These are phyloP conservation scores for Triadica sebifera DNA, from an alignment of 345 rosid genomes.

Conservation along the genomic window DNA sequence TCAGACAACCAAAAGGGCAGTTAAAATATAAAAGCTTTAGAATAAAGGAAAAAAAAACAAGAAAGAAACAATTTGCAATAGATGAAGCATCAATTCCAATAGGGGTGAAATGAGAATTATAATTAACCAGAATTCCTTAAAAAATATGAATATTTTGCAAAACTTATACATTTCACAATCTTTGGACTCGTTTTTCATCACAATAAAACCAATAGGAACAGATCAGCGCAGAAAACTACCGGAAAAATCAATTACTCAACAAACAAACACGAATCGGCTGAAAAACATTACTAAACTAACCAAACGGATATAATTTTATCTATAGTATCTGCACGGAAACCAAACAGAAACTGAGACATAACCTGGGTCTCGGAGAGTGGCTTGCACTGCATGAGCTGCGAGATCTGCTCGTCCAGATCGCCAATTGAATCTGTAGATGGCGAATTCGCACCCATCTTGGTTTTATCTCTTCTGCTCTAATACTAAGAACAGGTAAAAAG, in stretches of 20 bases:
- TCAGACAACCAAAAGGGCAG: not conserved
- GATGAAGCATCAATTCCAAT: not conserved
- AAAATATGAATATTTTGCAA: not conserved
- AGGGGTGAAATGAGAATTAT: not conserved
- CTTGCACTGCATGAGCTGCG: constrained; percentile 63
- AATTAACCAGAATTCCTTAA: not conserved
- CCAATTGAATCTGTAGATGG: constrained; percentile 51
- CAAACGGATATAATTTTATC: not conserved
- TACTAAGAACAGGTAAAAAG: constrained; percentile 11
- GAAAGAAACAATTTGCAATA: not conserved
- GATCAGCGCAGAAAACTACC: not conserved
- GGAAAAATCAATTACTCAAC: not conserved
- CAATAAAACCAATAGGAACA: not conserved
- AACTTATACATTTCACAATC: not conserved
- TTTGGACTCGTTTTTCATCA: not conserved
- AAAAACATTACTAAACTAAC: not conserved
- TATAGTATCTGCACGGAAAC: not conserved
- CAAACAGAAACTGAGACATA: not conserved
- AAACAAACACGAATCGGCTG: not conserved
- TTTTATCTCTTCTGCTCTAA: constrained; percentile 18
- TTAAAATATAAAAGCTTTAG: not conserved
- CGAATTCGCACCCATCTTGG: constrained; percentile 66
- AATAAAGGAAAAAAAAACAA: not conserved
- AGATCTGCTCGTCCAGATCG: constrained; percentile 62
- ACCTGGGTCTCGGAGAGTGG: constrained; percentile 45